Base-by-base conservation (phyloP, 2,329 filamentous ascomycete species). In the Fusarium brachygibbosum region DNA sequence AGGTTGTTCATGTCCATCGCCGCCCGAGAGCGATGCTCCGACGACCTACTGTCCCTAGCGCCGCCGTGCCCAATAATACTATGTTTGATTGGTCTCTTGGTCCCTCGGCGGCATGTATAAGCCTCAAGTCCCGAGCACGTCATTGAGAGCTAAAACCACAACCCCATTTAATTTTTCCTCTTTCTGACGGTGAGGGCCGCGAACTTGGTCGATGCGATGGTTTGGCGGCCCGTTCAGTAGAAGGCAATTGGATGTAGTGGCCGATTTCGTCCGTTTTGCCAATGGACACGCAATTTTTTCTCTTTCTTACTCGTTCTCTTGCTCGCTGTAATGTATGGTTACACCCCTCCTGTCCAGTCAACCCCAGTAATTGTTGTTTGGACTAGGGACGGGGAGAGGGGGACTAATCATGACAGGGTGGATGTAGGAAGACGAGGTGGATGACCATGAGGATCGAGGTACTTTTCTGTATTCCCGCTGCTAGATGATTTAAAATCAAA, bases 91-190 rank as follows among this genome's bases (percentile, higher is more conserved):
- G 75, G 75, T 35, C 58, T 72, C 34, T 37, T 57, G 58, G 53
- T 51, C 62, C 66, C 70, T 73, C 74, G 65, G 68, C 70, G 73
- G 73, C 66, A 69, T 63, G 69, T 72, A 75, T 75, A 75, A 75
- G 68, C 75, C 72, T 76, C 73, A 74, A 73, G 63, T 70, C 73
- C 73, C 68, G 75, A 78, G 76, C 76, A 78, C 76, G 76, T 78
- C 76, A 78, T 78, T 67, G 61, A 66, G 66, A 69, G 71, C 69
- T 74, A 74, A 74, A 55, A 74, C 70, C 44, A 63, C 63, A 74
- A 63, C 69, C 69, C 71, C 70, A 64, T 72, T 69, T 38, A 68
- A 73, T 74, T 73, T 72, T 72, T 40, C 52, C 58, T 66, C 53
- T 67, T 53, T 68, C 25, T 40, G 52, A 70, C 62, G 53, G 49